A percentile compares a stretch with the other conserved stretches of the same genome.
Evolutionary conservation across 78 protist genomes (phyloP).

Genomic region (Dictyostelium citrinum): DNA sequence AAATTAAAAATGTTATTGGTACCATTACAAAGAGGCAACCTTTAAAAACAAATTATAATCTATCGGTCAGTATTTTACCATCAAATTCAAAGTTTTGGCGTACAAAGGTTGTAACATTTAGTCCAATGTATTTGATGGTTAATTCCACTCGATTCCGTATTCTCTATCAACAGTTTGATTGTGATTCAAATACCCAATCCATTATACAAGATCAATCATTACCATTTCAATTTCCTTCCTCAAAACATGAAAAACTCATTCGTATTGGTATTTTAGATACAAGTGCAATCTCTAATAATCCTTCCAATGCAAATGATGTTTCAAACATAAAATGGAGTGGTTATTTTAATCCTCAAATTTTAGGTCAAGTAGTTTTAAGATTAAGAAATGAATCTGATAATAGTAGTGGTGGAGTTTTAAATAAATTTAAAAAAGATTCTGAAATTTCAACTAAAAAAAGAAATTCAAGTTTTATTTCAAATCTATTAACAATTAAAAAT

Average conservation of each 20-base stretch:
- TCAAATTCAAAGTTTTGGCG: constrained; percentile 37
- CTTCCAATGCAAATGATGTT: not conserved
- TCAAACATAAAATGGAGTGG: constrained; percentile 47
- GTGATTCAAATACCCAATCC: constrained; percentile 21
- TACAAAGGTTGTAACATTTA: constrained; percentile 53
- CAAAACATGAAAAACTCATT: constrained; percentile 12
- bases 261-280: constrained; percentile 5
- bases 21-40: not conserved
- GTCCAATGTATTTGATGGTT: constrained; percentile 46
- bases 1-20: constrained; percentile 1
- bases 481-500: not conserved
- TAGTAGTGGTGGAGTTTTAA: not conserved
- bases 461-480: not conserved
- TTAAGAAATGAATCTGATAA: constrained; percentile 6
- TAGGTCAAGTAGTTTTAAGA: constrained; percentile 32
- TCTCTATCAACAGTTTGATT: constrained; percentile 60
- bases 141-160: constrained; percentile 6
- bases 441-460: constrained; percentile 7
- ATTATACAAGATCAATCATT: constrained; percentile 36
- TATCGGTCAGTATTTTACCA: constrained; percentile 49
- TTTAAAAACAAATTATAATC: constrained; percentile 9
- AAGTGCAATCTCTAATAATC: not conserved
- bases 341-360: constrained; percentile 42
- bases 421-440: constrained; percentile 33
- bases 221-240: constrained; percentile 67